Percentiles rank a stretch among this genome's conserved stretches.
phyloP scores from a whole-genome alignment of 78 protist species.

The Tieghemostelium lacteum region DNA sequence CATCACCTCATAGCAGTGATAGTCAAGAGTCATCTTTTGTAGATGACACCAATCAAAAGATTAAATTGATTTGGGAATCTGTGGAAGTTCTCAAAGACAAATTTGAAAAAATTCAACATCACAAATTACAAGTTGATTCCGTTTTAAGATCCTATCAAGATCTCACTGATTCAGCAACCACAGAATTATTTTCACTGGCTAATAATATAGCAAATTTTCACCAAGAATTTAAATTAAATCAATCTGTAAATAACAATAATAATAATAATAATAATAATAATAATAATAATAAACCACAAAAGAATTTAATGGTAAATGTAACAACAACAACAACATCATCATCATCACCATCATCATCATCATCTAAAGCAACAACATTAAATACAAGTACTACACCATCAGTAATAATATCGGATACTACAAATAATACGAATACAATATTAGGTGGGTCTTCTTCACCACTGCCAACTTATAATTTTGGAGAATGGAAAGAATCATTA shows the following conservation, averaged over 20 bases:
- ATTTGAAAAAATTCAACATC: not conserved
- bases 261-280: constrained; percentile 11
- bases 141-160: not conserved
- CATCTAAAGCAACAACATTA: not conserved
- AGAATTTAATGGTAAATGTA: not conserved
- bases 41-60: not conserved
- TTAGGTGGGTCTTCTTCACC: too few relatives aligned
- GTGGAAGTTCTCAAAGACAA: not conserved
- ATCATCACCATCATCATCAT: not conserved
- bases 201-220: not conserved
- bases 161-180: not conserved
- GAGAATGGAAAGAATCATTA: constrained; percentile 35
- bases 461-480: not conserved
- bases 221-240: too few relatives aligned
- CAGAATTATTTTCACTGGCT: not conserved
- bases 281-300: not conserved
- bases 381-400: too few relatives aligned
- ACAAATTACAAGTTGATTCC: not conserved
- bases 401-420: not conserved
- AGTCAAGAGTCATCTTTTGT: not conserved
- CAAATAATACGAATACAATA: not conserved
- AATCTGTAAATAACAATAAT: not conserved
- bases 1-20: not conserved
- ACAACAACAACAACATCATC: constrained; percentile 5
- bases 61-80: not conserved